Conservation (phyloP, 108 stramenopile species). For the Fragilariopsis cylindrus region DNA sequence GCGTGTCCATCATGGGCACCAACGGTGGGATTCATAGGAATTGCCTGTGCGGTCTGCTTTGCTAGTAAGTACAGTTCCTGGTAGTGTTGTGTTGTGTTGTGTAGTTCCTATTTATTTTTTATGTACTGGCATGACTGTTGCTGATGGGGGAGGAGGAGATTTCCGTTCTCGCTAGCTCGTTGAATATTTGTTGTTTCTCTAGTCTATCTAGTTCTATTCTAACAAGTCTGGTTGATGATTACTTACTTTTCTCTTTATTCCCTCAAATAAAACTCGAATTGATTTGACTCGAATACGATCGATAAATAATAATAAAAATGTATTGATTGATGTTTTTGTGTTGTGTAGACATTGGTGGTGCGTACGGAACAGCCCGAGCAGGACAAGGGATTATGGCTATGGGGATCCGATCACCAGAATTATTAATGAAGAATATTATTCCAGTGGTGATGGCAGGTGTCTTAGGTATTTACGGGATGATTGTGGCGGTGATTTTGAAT, state of each 20-base stretch:
- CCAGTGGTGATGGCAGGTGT: conserved; percentile 84
- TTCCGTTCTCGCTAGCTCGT: not conserved
- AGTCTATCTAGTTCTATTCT: not conserved
- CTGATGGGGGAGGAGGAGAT: not conserved
- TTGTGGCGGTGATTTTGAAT: conserved; percentile 75
- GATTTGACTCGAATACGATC: not conserved
- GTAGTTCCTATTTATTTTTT: too few relatives aligned
- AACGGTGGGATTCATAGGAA: conserved; percentile 78
- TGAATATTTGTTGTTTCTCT: not conserved
- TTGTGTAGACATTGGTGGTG: conserved; percentile 89
- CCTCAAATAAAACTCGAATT: not conserved
- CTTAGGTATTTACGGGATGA: conserved; percentile 75
- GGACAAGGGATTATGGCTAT: conserved; percentile 77
- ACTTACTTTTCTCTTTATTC: not conserved
- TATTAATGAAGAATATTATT: conserved; percentile 78
- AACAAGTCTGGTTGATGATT: too few relatives aligned
- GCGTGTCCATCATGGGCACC: conserved; percentile 73
- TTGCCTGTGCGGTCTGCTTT: conserved; percentile 73
- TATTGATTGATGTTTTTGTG: not conserved
- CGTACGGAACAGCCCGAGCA: conserved; percentile 95
- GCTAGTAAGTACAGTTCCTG: conserved; percentile 70
- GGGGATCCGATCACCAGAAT: conserved; percentile 69
- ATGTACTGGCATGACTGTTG: not conserved
- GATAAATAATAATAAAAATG: not conserved
- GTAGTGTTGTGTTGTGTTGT: too few relatives aligned